Conservation (phyloP, 306 rosid genomes). For the Glycine latifolia region DNA sequence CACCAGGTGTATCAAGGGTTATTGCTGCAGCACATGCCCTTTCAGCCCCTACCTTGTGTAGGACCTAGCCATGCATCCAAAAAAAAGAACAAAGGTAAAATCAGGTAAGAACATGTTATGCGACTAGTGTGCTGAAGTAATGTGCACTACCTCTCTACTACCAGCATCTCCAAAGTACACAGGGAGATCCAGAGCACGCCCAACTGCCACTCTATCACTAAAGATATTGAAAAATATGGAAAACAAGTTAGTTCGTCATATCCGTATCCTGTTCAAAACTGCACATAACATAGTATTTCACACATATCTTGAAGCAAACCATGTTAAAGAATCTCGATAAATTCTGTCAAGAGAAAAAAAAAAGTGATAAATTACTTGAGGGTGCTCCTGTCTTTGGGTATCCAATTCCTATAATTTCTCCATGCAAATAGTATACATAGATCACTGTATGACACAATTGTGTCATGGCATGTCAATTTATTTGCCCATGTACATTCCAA, state of each 20-base stretch:
- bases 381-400: constrained; percentile 15
- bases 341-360: not conserved
- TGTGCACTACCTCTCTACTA: constrained; percentile 85
- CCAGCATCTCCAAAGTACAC: constrained; percentile 99
- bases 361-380: constrained; percentile 3
- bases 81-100: constrained; percentile 48
- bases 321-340: not conserved
- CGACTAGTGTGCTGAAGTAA: constrained; percentile 33
- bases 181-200: constrained; percentile 95
- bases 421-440: not conserved
- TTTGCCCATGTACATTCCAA: not conserved
- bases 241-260: constrained; percentile 41
- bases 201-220: constrained; percentile 96
- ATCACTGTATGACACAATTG: not conserved
- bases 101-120: constrained; percentile 36
- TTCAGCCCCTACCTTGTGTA: constrained; percentile 96
- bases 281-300: not conserved
- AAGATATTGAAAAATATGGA: constrained; percentile 46
- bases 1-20: constrained; percentile 93
- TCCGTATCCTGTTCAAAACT: constrained; percentile 25
- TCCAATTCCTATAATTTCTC: not conserved
- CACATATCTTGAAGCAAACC: constrained; percentile 31
- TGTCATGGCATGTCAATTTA: constrained; percentile 11
- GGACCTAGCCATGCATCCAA: constrained; percentile 69
- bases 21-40: constrained; percentile 99